phyloP scores from a whole-genome alignment of 495 filamentous ascomycete species.

The Penicillium cinerascens region DNA sequence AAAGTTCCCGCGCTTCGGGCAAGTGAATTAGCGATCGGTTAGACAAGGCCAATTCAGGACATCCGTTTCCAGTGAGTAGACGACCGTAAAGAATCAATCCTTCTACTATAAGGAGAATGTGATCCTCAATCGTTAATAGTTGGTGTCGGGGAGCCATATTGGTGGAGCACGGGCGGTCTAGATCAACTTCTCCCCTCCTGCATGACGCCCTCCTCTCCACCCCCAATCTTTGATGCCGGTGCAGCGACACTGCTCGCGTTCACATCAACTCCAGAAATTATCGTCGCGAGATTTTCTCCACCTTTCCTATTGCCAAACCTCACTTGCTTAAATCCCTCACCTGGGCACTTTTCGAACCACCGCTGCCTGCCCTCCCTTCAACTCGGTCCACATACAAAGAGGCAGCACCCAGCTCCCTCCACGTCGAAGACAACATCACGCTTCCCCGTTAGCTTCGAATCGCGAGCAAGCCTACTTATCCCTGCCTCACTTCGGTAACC shows the following conservation, averaged over 20 bases:
- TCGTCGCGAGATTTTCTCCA: neutral
- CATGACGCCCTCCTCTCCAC: slow-evolving; percentile 13
- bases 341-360: neutral
- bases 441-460: neutral
- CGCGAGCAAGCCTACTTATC: neutral
- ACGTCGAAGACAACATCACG: neutral
- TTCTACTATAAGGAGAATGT: neutral
- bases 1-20: neutral
- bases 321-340: neutral
- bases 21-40: neutral
- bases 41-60: neutral
- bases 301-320: neutral
- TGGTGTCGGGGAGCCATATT: slow-evolving; percentile 5
- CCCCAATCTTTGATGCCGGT: neutral
- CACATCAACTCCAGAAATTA: neutral
- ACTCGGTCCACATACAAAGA: neutral
- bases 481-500: neutral
- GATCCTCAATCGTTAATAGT: neutral
- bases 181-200: slow-evolving; percentile 19
- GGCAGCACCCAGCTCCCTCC: neutral
- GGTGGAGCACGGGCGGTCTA: slow-evolving; percentile 27
- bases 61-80: neutral
- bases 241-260: neutral
- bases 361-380: neutral
- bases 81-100: neutral